Evolutionary conservation across 2,329 filamentous ascomycete species (phyloP), one percentile per base, ranked within the genome.

Genomic region (Cladosporium velox): DNA sequence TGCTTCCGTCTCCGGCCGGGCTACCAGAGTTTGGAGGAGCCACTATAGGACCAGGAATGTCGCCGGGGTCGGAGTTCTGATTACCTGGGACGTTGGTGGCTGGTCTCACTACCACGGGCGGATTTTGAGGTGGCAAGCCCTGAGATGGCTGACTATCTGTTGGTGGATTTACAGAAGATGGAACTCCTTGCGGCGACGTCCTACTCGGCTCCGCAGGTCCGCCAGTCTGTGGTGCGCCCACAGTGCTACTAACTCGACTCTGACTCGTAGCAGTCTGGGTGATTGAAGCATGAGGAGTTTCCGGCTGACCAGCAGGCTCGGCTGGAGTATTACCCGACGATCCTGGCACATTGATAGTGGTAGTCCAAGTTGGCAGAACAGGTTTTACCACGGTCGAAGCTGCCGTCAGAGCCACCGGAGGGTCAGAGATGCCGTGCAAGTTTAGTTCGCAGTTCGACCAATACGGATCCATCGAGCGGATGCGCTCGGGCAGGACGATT

Each of bases 361-460:
- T 47, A 47, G n/a, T 47, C 41, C 41, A 47, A 47, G 41, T 47
- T 21, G 41, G 41, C 41, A 47, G 10, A 8, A 12, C 41, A 4
- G 41, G 41, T 24, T 21, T 21, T 5, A 47, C n/a, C 8, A 47
- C n/a, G 10, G 41, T 47, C 41, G 41, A 47, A 47, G 41, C 41
- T 12, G 41, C 41, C 41, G n/a, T 47, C 41, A 58, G 18, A 24
- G 55, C 32, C 24, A 21, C 15, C 35, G 55, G 55, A 34, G 55
- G 55, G 35, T 58, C 55, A 21, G 18, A 32, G n/a, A 58, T 38
- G 30, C 55, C 55, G 35, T 38, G 32, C 28, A 58, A n/a, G 28
- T 35, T 12, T 14, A 58, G 11, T 35, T 35, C 55, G 55, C 55
- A 58, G 26, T 58, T 58, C 8, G 55, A 34, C 55, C 55, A 58